phyloP scores from a whole-genome alignment of 441 rosid genomes.

The Gossypium trilobum region DNA sequence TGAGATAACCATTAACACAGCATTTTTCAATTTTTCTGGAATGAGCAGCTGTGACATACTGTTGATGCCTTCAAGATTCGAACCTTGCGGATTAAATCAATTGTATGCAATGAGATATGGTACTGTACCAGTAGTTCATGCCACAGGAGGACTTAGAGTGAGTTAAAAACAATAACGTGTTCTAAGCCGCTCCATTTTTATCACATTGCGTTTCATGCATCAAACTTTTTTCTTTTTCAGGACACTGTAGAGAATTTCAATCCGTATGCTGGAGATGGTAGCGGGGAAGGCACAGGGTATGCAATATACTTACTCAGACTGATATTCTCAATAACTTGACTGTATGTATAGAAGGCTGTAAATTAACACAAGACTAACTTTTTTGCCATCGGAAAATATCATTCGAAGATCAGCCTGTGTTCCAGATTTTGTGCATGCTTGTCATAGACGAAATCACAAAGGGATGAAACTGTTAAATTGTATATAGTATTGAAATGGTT shows the following conservation, averaged over 20 bases:
- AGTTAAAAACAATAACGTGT: conserved; percentile 25
- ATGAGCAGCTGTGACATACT: conserved; percentile 79
- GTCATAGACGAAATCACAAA: background rate
- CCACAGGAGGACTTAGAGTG: conserved; percentile 87
- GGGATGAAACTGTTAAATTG: background rate
- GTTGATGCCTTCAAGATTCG: conserved; percentile 94
- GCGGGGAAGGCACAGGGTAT: conserved; percentile 82
- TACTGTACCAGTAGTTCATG: conserved; percentile 82
- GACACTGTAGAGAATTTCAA: conserved; percentile 79
- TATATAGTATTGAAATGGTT: background rate
- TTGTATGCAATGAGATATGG: conserved; percentile 93
- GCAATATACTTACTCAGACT: conserved; percentile 8
- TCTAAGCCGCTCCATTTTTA: background rate
- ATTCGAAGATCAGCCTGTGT: background rate
- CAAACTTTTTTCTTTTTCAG: conserved; percentile 30
- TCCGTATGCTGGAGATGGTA: conserved; percentile 58
- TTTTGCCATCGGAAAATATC: background rate
- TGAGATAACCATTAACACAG: conserved; percentile 11
- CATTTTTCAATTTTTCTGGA: conserved; percentile 7
- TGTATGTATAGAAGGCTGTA: background rate
- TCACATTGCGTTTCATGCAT: conserved; percentile 10
- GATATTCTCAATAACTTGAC: background rate
- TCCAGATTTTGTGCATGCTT: too few relatives aligned
- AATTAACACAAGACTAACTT: background rate
- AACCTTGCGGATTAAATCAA: conserved; percentile 93